Evolutionary conservation across 1,284 basidiomycete genomes (phyloP).

Genomic region (Trametes sp.): DNA sequence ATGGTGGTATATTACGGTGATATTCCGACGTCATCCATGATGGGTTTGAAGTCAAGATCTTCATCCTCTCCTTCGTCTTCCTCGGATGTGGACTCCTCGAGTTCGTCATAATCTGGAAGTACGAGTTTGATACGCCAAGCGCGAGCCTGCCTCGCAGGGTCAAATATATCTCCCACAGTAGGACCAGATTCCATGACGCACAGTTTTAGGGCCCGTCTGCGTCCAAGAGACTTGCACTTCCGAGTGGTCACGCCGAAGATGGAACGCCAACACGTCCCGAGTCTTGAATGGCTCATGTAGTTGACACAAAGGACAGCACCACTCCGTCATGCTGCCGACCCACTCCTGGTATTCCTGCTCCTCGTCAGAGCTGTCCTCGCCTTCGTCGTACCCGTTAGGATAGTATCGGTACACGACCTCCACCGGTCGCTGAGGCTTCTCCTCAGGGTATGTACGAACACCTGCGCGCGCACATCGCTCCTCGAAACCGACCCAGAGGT

Average conservation of each 20-base stretch:
- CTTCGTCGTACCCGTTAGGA: constrained; percentile 15
- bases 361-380: constrained; percentile 15
- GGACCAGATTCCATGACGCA: background rate
- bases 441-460: constrained; percentile 25
- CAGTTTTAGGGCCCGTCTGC: constrained; percentile 31
- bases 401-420: constrained; percentile 42
- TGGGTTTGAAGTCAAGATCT: background rate
- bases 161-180: background rate
- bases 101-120: constrained; percentile 28
- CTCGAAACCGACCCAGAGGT: constrained; percentile 50
- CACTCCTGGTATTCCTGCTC: constrained; percentile 28
- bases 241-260: constrained; percentile 63
- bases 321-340: constrained; percentile 40
- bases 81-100: constrained; percentile 19
- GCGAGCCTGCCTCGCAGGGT: constrained; percentile 4
- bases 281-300: constrained; percentile 57
- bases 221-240: constrained; percentile 55
- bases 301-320: constrained; percentile 70
- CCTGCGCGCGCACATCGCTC: constrained; percentile 13
- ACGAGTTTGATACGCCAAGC: constrained; percentile 29
- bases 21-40: background rate
- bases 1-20: background rate
- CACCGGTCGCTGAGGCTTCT: constrained; percentile 33
- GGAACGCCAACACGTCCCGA: constrained; percentile 56
- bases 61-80: constrained; percentile 11